Percentiles rank a stretch among this genome's conserved stretches.
Conservation (phyloP, 108 stramenopile species). For the Ochromonas danica region DNA sequence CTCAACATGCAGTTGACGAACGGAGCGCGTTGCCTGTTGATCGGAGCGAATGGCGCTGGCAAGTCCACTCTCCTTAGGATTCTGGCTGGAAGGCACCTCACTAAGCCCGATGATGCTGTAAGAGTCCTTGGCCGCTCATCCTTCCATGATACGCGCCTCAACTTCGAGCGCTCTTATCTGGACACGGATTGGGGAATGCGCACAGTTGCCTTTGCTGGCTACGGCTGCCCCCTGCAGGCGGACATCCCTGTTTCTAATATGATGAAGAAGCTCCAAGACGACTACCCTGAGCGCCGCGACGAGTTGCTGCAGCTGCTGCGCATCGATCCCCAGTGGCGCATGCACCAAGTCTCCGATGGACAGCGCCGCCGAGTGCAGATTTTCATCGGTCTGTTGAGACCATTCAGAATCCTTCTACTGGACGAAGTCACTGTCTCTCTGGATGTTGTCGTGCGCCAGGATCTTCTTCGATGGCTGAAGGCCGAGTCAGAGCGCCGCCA, state of each 20-base stretch:
- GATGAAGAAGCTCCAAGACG: conserved; percentile 89
- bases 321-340: conserved; percentile 91
- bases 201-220: conserved; percentile 94
- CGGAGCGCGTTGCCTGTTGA: conserved; percentile 28
- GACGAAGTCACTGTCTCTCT: conserved; percentile 95
- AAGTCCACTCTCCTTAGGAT: conserved; percentile 87
- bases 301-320: conserved; percentile 87
- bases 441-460: conserved; percentile 89
- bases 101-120: conserved; percentile 66
- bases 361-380: conserved; percentile 94
- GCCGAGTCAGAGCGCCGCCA: conserved; percentile 78
- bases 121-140: conserved; percentile 79
- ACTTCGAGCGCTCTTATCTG: conserved; percentile 86
- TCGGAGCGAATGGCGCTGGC: conserved; percentile 55
- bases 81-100: conserved; percentile 84
- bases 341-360: conserved; percentile 82
- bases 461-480: conserved; percentile 85
- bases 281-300: conserved; percentile 91
- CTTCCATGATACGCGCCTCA: conserved; percentile 86
- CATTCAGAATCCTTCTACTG: conserved; percentile 86
- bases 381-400: conserved; percentile 86
- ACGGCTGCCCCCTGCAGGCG: conserved; percentile 66
- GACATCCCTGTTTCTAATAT: conserved; percentile 87
- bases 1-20: conserved; percentile 33
- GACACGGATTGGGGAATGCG: conserved; percentile 96